These are phyloP conservation scores for Avena sativa DNA, from an alignment of 176 grass and related monocot species.

Conservation along the genomic window DNA sequence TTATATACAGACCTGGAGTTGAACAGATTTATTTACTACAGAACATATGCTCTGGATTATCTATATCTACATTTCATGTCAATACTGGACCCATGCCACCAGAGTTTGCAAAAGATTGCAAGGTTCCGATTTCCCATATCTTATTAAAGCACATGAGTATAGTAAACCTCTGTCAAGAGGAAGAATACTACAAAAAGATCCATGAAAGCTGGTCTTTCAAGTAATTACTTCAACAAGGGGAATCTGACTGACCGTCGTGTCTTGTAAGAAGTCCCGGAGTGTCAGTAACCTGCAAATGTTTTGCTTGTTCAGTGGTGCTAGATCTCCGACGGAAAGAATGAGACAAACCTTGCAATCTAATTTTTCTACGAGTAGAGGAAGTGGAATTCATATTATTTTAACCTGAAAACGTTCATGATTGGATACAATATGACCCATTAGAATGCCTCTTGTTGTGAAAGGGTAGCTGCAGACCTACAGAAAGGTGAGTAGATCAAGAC, in stretches of 20 bases:
- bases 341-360: not conserved
- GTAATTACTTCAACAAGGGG: not conserved
- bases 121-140: not conserved
- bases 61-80: not conserved
- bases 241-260: conserved; percentile 67
- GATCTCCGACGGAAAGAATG: not conserved
- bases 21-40: not conserved
- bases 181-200: not conserved
- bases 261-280: conserved; percentile 92
- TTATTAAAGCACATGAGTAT: not conserved
- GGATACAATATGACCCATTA: conserved; percentile 97
- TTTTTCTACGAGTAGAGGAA: not conserved
- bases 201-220: not conserved
- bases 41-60: not conserved
- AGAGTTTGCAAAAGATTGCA: not conserved
- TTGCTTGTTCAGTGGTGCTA: not conserved
- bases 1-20: not conserved
- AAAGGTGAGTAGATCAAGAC: conserved; percentile 29
- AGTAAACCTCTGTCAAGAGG: not conserved
- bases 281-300: conserved; percentile 82
- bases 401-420: conserved; percentile 96
- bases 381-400: conserved; percentile 9
- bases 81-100: not conserved
- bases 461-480: conserved; percentile 95
- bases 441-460: conserved; percentile 96